Evolutionary conservation across 768 basidiomycete species (phyloP), one percentile per base, ranked within the genome.

Genomic region (Mrakia blollopis): DNA sequence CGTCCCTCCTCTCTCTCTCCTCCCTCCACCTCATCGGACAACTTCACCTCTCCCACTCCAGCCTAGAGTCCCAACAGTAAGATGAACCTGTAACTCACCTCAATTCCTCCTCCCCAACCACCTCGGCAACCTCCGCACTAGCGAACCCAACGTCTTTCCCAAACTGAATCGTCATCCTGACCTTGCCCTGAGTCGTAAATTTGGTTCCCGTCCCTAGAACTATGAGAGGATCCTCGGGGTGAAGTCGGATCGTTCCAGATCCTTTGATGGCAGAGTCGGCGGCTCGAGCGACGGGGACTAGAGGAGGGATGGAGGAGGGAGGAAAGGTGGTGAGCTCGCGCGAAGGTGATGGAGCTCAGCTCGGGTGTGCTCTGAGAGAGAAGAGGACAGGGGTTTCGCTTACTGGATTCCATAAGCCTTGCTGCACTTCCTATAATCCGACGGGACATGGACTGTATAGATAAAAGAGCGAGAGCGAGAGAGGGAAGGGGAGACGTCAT

Each of bases 211-310:
- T 85, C n/a, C 97, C 97, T 25, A 90, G 83, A 39, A 99, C 86
- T n/a, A 92, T 84, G 80, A 89, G 90, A 0, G 94, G 89, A 82
- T 98, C 94, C 41, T 89, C 86, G 13, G 86, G 85, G 8, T 92
- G 91, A 69, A 96, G 84, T 79, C 86, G 86, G 60, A 98, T 85
- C 47, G 86, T 85, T 30, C 97, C 97, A 7, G 85, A 86, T 11
- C 93, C 95, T 28, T 89, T 84, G 80, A 87, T 90, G 28, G 92
- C 92, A 73, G 88, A 87, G 82, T 99, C 97, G 28, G 91, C 91
- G 67, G 97, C 96, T 76, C 97, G 91, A 50, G 89, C 88, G 72
- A 98, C 95, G 73, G 97, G 94, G 79, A 99, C 96, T 97, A 81
- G 25, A 32, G 47, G 52, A 25, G 65, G 54, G 14, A n/a, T 21